Evolutionary conservation across 306 rosid species (phyloP).

Genomic region (Phaseolus lunatus): DNA sequence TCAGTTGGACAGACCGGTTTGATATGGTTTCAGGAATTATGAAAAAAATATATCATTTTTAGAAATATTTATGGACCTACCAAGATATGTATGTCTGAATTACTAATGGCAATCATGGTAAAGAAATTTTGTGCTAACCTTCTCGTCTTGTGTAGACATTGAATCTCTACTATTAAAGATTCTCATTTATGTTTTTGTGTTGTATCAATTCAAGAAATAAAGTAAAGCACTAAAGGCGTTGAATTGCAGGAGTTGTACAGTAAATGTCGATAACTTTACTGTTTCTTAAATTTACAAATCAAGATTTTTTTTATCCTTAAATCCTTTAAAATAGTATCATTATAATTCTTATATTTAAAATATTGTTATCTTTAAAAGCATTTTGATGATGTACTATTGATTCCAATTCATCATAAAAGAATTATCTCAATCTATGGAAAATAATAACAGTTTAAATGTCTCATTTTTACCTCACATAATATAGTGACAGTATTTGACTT

Average conservation of each 20-base stretch:
- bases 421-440: no score
- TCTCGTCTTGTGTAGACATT: background rate
- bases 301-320: background rate
- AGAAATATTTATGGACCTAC: background rate
- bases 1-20: background rate
- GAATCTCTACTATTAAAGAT: background rate
- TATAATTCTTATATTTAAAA: no score
- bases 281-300: background rate
- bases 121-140: background rate
- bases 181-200: background rate
- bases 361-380: no score
- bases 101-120: background rate
- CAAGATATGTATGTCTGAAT: background rate
- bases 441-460: no score
- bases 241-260: background rate
- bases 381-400: no score
- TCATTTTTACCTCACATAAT: no score
- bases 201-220: background rate
- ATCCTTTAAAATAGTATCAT: no score
- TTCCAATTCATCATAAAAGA: no score
- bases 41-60: background rate
- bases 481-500: no score
- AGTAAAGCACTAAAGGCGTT: background rate
- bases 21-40: background rate
- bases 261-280: background rate